Base-by-base conservation (phyloP, 805 yeast genomes). In the Candida verbasci region DNA sequence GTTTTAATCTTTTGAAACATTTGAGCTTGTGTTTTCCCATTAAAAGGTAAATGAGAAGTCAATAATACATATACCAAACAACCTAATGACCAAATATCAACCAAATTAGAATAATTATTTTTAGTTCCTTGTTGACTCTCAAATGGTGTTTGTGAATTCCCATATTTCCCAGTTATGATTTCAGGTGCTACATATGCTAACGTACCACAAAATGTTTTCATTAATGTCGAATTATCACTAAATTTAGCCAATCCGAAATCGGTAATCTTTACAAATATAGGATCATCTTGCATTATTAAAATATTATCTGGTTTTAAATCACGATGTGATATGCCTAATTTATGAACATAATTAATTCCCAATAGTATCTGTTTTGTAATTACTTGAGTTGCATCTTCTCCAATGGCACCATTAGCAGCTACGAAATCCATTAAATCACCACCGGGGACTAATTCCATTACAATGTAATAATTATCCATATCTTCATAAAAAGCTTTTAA, bases 381-480 rank as follows among this genome's bases (percentile, higher is more conserved):
- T 42, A 86, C 96, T 47, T 84, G 80, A 7, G 89, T 85, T 3
- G 95, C 93, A 32, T 79, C 88, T 58, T 93, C 98, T 10, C 91
- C 91, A 14, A 93, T 84, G 2, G 91, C 78, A 2, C 97, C 97
- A 58, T 86, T 83, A 2, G 88, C 86, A 1, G 94, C 91, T 2
- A 91, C 94, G 60, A 86, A 89, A 63, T 93, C 98, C 98, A 93
- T 93, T 35, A 93, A 66, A 58, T 93, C 99, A 17, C 98, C 99
- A 11, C 97, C 97, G 2, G 94, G 82, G 18, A 93, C 94, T 50
- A 81, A 85, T 53, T 93, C 98, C 97, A 93, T 91, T 6, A 93
- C 91, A 44, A 93, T 67, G 56, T 86, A 91, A 56, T 86, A 86
- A 50, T 74, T 77, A 40, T 82, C 85, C 4, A 69, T 63, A 54